Base-by-base conservation (phyloP, 2,329 filamentous ascomycete genomes). In the Myotisia sp. region DNA sequence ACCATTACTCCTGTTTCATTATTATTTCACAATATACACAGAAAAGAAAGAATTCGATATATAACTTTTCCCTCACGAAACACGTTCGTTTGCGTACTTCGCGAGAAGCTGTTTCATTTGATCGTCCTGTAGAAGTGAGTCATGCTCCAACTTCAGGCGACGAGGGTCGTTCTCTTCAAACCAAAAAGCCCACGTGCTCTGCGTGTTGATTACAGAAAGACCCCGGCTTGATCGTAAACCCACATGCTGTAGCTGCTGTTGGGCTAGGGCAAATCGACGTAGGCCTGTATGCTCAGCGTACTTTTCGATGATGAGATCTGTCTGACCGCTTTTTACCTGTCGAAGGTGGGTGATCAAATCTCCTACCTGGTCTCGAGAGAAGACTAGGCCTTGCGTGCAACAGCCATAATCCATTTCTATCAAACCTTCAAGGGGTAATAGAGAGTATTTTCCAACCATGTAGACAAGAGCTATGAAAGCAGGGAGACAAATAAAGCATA, bases 221-320 rank as follows among this genome's bases (percentile, higher is more conserved):
- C 46, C 41, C 9, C 47, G 41, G 35, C 47, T 52, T 1, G 44
- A 49, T 42, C 49, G 55, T 10, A 48, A 29, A 1, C 49, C 48
- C 7, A 52, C 44, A 42, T 52, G 50, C 37, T 53, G 48, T 8
- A 52, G 31, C 32, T 48, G 48, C 22, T 44, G 43, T 12, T 46
- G 48, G n/a, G 46, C 44, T 3, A 49, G 38, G 42, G 36, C 19
- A 48, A 54, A 65, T 12, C 62, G 50, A 23, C 56, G 38, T 37
- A 59, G 48, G 2, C 22, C 23, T 2, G 26, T 36, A 17, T 39
- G 18, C 19, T 44, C 40, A 2, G 48, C 46, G 33, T 47, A 50
- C 8, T 50, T 44, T 34, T 50, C 47, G 21, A 50, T 47, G 37
- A 49, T 33, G 3, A 37, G 43, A 38, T 52, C 48, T 6, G 45